These are phyloP conservation scores for Incumbomyces delicatus DNA, from an alignment of 2,329 filamentous ascomycete species.

Conservation along the genomic window DNA sequence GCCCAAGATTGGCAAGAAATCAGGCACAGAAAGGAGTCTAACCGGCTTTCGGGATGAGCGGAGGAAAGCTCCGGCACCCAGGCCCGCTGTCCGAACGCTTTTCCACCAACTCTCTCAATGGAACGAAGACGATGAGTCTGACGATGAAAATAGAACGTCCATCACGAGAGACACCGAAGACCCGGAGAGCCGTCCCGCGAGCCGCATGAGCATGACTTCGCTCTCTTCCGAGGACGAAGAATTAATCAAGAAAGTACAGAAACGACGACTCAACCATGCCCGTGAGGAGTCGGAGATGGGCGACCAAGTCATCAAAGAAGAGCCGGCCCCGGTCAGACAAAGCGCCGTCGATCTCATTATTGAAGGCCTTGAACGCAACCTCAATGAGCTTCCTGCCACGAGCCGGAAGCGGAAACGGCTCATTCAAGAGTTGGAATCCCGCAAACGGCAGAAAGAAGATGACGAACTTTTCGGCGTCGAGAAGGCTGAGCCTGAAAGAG, in stretches of 20 bases:
- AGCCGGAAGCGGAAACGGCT: slow-evolving; percentile 68
- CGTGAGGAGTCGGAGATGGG: slow-evolving; percentile 21
- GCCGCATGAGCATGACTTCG: slow-evolving; percentile 51
- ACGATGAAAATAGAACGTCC: slow-evolving; percentile 65
- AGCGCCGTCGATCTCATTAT: slow-evolving; percentile 21
- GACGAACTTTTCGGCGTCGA: slow-evolving; percentile 66
- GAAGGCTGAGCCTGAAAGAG: slow-evolving; percentile 43
- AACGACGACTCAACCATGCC: slow-evolving; percentile 12
- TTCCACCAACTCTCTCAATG: slow-evolving; percentile 69
- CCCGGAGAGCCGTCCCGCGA: slow-evolving; percentile 69
- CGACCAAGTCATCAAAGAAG: slow-evolving; percentile 19
- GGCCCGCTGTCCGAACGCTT: slow-evolving; percentile 62
- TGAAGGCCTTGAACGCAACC: slow-evolving; percentile 22
- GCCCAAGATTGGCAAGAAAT: slow-evolving; percentile 63
- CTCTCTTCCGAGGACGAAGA: slow-evolving; percentile 46
- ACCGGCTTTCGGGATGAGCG: slow-evolving; percentile 61
- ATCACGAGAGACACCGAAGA: slow-evolving; percentile 72
- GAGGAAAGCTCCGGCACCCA: slow-evolving; percentile 46
- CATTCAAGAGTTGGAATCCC: slow-evolving; percentile 56
- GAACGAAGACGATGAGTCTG: slow-evolving; percentile 76
- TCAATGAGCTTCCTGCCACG: slow-evolving; percentile 43
- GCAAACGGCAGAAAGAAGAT: slow-evolving; percentile 76
- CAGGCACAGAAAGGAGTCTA: slow-evolving; percentile 48
- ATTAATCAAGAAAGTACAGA: slow-evolving; percentile 22
- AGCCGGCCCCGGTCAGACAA: slow-evolving; percentile 15